Evolutionary conservation across 1,139 yeast genomes (phyloP).

Genomic region (Candida tetrigidarum): DNA sequence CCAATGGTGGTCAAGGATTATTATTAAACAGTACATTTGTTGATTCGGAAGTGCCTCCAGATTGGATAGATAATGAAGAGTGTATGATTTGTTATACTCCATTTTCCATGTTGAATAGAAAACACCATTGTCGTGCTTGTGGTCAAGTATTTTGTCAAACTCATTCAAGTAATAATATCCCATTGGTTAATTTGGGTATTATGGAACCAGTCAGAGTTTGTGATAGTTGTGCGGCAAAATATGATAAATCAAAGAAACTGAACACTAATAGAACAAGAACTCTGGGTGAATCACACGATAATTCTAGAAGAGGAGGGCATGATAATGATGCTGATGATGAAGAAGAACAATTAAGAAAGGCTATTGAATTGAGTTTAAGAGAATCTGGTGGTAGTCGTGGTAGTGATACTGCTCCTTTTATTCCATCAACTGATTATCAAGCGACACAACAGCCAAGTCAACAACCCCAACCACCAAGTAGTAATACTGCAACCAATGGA

Average conservation of each 20-base stretch:
- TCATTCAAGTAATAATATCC: constrained; percentile 72
- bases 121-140: constrained; percentile 96
- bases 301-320: background rate
- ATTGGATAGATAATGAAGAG: constrained; percentile 95
- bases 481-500: constrained; percentile 1
- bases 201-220: constrained; percentile 91
- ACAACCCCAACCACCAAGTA: constrained; percentile 15
- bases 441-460: constrained; percentile 16
- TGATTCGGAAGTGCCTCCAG: constrained; percentile 95
- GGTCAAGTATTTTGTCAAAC: constrained; percentile 93
- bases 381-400: constrained; percentile 48
- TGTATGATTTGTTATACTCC: constrained; percentile 92
- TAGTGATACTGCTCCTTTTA: constrained; percentile 22
- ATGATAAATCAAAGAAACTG: constrained; percentile 23
- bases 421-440: constrained; percentile 15
- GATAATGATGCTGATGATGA: constrained; percentile 45
- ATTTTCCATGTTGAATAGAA: constrained; percentile 82
- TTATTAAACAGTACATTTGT: constrained; percentile 55
- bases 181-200: constrained; percentile 86
- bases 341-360: constrained; percentile 79
- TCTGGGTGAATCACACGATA: background rate
- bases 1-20: no score
- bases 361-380: constrained; percentile 76
- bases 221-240: constrained; percentile 78
- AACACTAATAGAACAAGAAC: background rate